Percentiles rank a stretch among this genome's conserved stretches.
Conservation (phyloP, 2,329 filamentous ascomycete species). For the Alternaria metachromatica region DNA sequence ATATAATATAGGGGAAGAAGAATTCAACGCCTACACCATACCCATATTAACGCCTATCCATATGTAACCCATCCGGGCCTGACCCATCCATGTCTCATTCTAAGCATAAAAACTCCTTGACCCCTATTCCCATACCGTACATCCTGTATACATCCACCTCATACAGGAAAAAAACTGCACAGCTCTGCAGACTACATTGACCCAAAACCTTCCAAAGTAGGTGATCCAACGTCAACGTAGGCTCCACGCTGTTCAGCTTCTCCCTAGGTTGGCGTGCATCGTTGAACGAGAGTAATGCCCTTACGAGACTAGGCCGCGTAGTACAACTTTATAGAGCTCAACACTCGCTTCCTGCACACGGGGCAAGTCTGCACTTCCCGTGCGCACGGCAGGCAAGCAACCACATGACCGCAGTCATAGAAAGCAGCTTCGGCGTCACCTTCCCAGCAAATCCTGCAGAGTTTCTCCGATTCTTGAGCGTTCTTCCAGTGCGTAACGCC, state of each 20-base stretch:
- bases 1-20: neutral
- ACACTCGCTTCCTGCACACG: conserved; percentile 64
- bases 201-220: too few species aligned
- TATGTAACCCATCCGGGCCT: neutral
- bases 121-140: neutral
- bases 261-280: neutral
- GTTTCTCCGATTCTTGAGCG: conserved; percentile 65
- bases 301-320: conserved; percentile 42
- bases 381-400: conserved; percentile 66
- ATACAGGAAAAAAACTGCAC: neutral
- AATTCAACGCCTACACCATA: neutral
- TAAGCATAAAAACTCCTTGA: neutral
- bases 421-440: conserved; percentile 66
- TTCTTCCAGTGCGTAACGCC: conserved; percentile 69
- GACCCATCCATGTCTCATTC: neutral
- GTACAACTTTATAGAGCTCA: conserved; percentile 65
- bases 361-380: conserved; percentile 65
- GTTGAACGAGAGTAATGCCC: neutral
- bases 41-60: neutral
- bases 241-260: too few species aligned
- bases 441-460: conserved; percentile 69
- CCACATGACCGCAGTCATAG: conserved; percentile 69
- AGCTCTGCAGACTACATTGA: too few species aligned
- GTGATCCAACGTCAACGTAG: too few species aligned
- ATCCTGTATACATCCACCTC: neutral